Base-by-base conservation (phyloP, 1,284 basidiomycete genomes). In the Heliocybe sulcata region DNA sequence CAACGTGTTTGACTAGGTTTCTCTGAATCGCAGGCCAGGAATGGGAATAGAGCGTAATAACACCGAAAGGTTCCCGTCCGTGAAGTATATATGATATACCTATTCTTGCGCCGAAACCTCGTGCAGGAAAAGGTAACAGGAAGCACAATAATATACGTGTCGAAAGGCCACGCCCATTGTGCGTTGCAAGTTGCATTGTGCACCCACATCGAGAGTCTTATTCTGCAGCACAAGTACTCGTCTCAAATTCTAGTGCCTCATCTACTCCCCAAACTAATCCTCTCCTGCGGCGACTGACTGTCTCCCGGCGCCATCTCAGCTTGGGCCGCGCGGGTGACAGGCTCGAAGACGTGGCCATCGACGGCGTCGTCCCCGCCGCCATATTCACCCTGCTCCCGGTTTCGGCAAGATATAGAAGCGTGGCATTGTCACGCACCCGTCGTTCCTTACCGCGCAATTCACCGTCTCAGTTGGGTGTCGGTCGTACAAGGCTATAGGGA, bases 1-100 rank as follows among this genome's bases (percentile, higher is more conserved):
- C 3, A 42, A 42, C 38, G 38, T 42, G 38, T 42, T 42, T 6
- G 38, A 20, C 19, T 20, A 16, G 38, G 16, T 42, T 42, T 42
- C 38, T 42, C 38, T 42, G 38, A 42, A 42, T 42, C 38, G 38
- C 38, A 42, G 38, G 38, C 12, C 38, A 42, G 38, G 38, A 42
- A 42, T 42, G 38, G 38, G 38, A 42, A 42, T 20, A 49, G 47
- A 45, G 47, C 47, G 47, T 49, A 49, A 49, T 49, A 49, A n/a
- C 47, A 29, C 47, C 47, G 47, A 49, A 49, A 25, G 22, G 47
- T 49, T 29, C 47, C 47, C 38, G 38, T 42, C 6, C 6, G 47
- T 49, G 25, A 49, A 49, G 47, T 26, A 49, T 49, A 22, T 26
- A 22, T 26, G 47, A 26, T 49, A 49, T 49, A 49, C 47, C 27